phyloP scores from a whole-genome alignment of 1,139 yeast genomes.

The Suhomyces guaymorum region DNA sequence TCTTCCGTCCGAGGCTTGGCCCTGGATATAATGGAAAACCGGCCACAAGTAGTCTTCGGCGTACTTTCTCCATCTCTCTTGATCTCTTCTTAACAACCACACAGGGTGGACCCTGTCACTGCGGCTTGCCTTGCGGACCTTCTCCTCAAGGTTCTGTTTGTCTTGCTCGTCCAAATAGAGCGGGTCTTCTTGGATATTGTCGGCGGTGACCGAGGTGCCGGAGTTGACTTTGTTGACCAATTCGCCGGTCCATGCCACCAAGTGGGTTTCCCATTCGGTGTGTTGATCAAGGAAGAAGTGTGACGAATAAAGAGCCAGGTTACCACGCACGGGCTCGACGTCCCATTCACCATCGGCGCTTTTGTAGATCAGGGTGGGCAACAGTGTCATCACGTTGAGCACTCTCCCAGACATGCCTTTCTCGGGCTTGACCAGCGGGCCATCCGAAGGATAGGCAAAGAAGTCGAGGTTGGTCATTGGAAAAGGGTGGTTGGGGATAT shows the following conservation, averaged over 20 bases:
- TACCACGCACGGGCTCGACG: conserved; percentile 72
- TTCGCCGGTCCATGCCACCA: conserved; percentile 97
- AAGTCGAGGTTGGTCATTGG: conserved; percentile 15
- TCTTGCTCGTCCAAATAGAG: conserved; percentile 60
- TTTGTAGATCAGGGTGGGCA: conserved; percentile 62
- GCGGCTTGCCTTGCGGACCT: conserved; percentile 45
- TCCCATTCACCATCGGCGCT: conserved; percentile 44
- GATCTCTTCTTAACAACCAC: conserved; percentile 76
- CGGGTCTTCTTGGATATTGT: conserved; percentile 53
- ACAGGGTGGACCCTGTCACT: conserved; percentile 72
- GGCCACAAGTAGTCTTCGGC: conserved; percentile 96
- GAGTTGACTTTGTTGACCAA: conserved; percentile 44
- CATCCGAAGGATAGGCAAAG: conserved; percentile 28
- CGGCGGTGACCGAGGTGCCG: conserved; percentile 22
- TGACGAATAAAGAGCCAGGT: conserved; percentile 81
- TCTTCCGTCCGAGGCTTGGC: conserved; percentile 61
- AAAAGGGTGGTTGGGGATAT: background rate
- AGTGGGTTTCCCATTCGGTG: conserved; percentile 81
- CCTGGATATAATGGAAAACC: conserved; percentile 86
- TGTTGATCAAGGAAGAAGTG: conserved; percentile 63
- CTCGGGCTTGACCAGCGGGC: conserved; percentile 32
- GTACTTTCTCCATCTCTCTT: conserved; percentile 78
- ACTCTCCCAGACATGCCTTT: conserved; percentile 61
- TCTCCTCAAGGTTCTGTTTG: conserved; percentile 47
- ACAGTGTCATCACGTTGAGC: conserved; percentile 64